Evolutionary conservation across 768 basidiomycete genomes (phyloP), one percentile per base, ranked within the genome.

Genomic region (Calocybe cyanea): DNA sequence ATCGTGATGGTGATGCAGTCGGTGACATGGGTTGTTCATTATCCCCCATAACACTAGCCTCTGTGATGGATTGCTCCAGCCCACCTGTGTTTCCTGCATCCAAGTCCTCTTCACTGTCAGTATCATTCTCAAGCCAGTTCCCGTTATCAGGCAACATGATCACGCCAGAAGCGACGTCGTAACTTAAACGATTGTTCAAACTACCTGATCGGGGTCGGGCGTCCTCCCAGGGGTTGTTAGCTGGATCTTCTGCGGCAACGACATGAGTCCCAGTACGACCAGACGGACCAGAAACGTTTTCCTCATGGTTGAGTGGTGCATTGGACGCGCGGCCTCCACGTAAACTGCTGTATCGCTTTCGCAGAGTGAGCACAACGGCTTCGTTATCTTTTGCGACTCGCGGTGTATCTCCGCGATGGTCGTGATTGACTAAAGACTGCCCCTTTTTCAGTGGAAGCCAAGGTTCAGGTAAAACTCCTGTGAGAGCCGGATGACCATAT

Each of bases 401-500:
- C 17, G 67, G 53, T n/a, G 52, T 57, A 25, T 66, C 67, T 15
- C 57, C 57, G 37, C 70, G 61, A 36, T 64, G 57, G 43, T 75
- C 66, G 23, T 72, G 68, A 52, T 91, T 92, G 17, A 83, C 80
- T 2, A 87, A 73, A 0, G 77, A 77, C 57, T 92, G 86, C 0
- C 83, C 86, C 58, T 84, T 89, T 68, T 89, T 91, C 41, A 92
- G 68, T 1, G 94, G 94, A 2, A 97, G 76, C 95, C 95, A 98
- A 0, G 95, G 94, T 47, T 86, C 82, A 2, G 95, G 95, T 0
- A 98, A 77, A 3, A 88, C 78, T 2, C 95, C 95, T n/a, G 86
- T 91, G 17, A 98, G 75, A 1, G 92, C 95, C 3, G 95, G 95
- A 61, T 97, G 95, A 0, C 90, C 93, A 55, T 97, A 98, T 33